Conservation (phyloP, 2,329 filamentous ascomycete species). For the Calonectria crousiana region DNA sequence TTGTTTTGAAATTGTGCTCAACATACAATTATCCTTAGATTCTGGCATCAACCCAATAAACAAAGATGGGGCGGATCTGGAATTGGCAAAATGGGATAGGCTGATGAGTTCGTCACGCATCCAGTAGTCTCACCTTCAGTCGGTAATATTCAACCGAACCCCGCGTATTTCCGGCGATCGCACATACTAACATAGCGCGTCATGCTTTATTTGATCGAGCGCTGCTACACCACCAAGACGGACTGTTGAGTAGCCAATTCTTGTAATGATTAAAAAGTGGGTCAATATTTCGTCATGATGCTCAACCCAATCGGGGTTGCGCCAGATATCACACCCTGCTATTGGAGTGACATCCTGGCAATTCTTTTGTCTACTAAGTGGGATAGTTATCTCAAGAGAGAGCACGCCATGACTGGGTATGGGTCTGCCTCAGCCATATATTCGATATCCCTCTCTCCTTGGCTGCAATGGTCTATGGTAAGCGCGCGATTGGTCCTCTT, state of each 20-base stretch:
- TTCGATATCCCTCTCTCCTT: neutral
- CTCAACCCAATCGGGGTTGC: neutral
- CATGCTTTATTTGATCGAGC: neutral
- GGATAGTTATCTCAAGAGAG: neutral
- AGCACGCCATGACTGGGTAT: slow-evolving; percentile 2
- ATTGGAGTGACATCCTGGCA: neutral
- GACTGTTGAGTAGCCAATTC: neutral
- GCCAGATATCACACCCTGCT: neutral
- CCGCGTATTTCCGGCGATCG: no score
- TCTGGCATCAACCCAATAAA: neutral
- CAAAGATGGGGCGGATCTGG: neutral
- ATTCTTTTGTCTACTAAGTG: neutral
- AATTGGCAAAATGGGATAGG: neutral
- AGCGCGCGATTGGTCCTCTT: neutral
- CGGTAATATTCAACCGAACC: neutral
- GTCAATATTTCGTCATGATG: slow-evolving; percentile 1
- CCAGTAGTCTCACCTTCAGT: neutral
- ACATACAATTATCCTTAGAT: neutral
- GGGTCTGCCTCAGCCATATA: neutral
- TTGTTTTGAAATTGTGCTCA: neutral
- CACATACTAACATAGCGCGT: neutral
- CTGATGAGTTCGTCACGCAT: neutral
- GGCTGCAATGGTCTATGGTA: no score
- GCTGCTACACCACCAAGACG: neutral
- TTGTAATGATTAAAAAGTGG: slow-evolving; percentile 11